phyloP scores from a whole-genome alignment of 768 basidiomycete genomes.

The Brasilioporus rufonigricans region DNA sequence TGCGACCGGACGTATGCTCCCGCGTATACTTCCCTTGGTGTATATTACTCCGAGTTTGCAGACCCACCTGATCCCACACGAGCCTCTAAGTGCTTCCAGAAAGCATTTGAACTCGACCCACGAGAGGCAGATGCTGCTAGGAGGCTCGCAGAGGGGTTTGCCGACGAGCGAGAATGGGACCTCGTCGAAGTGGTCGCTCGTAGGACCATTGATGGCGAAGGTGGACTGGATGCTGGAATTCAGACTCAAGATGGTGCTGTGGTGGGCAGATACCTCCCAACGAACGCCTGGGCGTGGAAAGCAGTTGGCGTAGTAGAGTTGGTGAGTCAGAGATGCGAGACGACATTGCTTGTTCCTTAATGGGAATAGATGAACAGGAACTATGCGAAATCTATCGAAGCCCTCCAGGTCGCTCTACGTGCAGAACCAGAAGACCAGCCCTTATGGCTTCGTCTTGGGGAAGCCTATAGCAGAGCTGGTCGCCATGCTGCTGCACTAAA shows the following conservation, averaged over 20 bases:
- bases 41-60: slow-evolving; percentile 76
- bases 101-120: slow-evolving; percentile 95
- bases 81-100: slow-evolving; percentile 95
- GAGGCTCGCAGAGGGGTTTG: slow-evolving; percentile 83
- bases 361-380: slow-evolving; percentile 57
- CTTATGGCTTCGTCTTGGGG: slow-evolving; percentile 90
- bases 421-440: slow-evolving; percentile 73
- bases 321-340: slow-evolving; percentile 45
- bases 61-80: slow-evolving; percentile 77
- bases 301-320: slow-evolving; percentile 89
- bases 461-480: slow-evolving; percentile 87
- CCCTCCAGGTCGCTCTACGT: slow-evolving; percentile 82
- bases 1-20: slow-evolving; percentile 76
- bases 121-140: slow-evolving; percentile 83
- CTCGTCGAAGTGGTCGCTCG: slow-evolving; percentile 92
- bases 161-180: slow-evolving; percentile 93
- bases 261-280: slow-evolving; percentile 58
- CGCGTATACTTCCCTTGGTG: slow-evolving; percentile 89
- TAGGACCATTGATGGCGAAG: slow-evolving; percentile 91
- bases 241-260: slow-evolving; percentile 40
- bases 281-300: slow-evolving; percentile 98
- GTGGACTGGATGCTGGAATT: slow-evolving; percentile 63
- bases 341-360: neutral
- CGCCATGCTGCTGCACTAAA: slow-evolving; percentile 88
- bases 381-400: slow-evolving; percentile 73